These are phyloP conservation scores for Peterozyma xylosa DNA, from an alignment of 805 yeast species.

Conservation along the genomic window DNA sequence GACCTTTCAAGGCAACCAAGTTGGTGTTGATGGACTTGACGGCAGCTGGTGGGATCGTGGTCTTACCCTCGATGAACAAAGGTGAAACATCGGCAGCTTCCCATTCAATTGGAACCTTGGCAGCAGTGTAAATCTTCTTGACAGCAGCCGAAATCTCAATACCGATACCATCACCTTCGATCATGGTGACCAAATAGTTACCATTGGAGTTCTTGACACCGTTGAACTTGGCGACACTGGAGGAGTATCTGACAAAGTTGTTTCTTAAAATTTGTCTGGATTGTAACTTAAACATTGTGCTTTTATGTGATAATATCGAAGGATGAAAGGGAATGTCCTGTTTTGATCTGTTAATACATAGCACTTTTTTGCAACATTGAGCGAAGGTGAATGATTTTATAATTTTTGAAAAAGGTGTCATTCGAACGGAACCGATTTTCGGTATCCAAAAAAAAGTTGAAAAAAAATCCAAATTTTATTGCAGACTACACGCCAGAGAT, in stretches of 20 bases:
- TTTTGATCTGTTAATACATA: too few relatives aligned
- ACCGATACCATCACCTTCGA: slow-evolving; percentile 99
- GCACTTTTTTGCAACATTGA: too few relatives aligned
- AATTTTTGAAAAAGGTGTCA: too few relatives aligned
- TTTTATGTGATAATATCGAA: not conserved
- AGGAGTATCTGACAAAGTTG: slow-evolving; percentile 22
- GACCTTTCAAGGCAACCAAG: slow-evolving; percentile 95
- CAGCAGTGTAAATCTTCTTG: slow-evolving; percentile 87
- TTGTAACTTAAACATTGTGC: slow-evolving; percentile 7
- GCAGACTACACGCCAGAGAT: too few relatives aligned
- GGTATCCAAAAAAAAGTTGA: too few relatives aligned
- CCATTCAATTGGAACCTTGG: slow-evolving; percentile 95
- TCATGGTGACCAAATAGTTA: slow-evolving; percentile 86
- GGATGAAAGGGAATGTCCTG: not conserved
- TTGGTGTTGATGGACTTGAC: slow-evolving; percentile 88
- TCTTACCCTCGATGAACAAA: slow-evolving; percentile 80
- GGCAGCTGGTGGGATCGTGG: slow-evolving; percentile 88
- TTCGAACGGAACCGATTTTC: too few relatives aligned
- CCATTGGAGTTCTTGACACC: slow-evolving; percentile 68
- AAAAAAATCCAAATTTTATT: too few relatives aligned
- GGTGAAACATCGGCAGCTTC: slow-evolving; percentile 96
- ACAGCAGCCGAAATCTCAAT: slow-evolving; percentile 92
- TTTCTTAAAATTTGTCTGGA: slow-evolving; percentile 1
- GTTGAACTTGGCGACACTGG: slow-evolving; percentile 57
- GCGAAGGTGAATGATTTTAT: too few relatives aligned